Evolutionary conservation across 2,329 filamentous ascomycete species (phyloP), one percentile per base, ranked within the genome.

Genomic region (Ascosphaera aggregata): DNA sequence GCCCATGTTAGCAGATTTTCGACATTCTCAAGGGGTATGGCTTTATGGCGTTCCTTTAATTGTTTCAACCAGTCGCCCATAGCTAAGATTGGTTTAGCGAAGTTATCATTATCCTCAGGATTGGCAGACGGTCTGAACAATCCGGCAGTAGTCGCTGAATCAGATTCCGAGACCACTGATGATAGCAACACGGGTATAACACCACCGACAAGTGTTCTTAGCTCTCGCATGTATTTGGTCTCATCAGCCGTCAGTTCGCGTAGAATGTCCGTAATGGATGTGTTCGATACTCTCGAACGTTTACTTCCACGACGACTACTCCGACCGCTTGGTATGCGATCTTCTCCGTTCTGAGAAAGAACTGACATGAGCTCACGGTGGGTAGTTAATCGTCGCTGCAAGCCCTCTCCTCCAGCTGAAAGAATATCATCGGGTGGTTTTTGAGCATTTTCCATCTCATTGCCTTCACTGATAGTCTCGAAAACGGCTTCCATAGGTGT

Each of bases 291-390:
- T 27, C 69, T 67, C 49, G 71, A 78, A 42, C 75, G 72, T 50
- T 66, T 73, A 42, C 67, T 69, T 42, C 75, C 67, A 4, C 19
- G 34, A 9, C 19, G 17, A 22, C 34, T 36, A 3, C 17, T 17
- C 19, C 9, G 13, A 3, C 4, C 15, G n/a, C 17, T 22, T 36
- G 4, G 37, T 67, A 17, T 18, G 9, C 34, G 34, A 66, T 38
- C 56, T 59, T 17, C 38, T 30, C 39, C 40, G 11, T 71, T 66
- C 24, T 69, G 60, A 18, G 85, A 95, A 7, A 98, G 64, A 2
- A 93, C 82, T 0, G 89, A 95, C 31, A 98, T 81, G 18, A 98
- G 65, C 55, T 98, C 89, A 13, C 84, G 84, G 56, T 95, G 85
- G 42, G 80, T 92, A 3, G 85, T 93, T 31, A 93, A 66, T 43